These are phyloP conservation scores for Oemleria cerasiformis DNA, from an alignment of 306 rosid species.

Conservation along the genomic window DNA sequence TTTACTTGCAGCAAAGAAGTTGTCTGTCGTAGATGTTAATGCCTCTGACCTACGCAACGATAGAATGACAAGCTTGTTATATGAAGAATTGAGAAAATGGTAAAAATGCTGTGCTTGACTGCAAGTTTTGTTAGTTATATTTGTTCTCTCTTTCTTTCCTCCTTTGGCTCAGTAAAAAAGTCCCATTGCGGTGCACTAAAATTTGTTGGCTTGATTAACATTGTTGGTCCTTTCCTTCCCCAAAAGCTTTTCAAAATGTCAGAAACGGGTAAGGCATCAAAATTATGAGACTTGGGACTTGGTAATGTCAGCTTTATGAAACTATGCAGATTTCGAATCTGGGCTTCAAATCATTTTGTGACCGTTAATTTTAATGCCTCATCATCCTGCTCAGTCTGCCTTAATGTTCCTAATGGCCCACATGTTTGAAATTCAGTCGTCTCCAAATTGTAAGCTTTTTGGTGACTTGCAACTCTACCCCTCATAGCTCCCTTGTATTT, in stretches of 20 bases:
- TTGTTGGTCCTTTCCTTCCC: background rate
- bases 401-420: background rate
- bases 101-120: conserved; percentile 25
- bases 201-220: background rate
- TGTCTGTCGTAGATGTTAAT: conserved; percentile 40
- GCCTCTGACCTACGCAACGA: conserved; percentile 60
- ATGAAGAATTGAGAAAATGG: conserved; percentile 62
- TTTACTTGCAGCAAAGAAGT: conserved; percentile 49
- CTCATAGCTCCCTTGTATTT: background rate
- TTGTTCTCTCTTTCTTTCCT: background rate
- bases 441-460: background rate
- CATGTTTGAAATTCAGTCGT: background rate
- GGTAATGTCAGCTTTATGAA: no score
- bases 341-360: no score
- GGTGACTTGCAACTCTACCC: background rate
- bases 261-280: no score
- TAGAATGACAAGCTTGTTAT: conserved; percentile 43
- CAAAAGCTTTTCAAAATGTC: background rate
- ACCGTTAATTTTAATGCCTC: no score
- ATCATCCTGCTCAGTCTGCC: background rate
- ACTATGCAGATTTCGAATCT: no score
- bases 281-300: no score
- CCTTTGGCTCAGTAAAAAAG: background rate
- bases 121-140: background rate
- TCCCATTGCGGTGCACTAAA: background rate